Percentiles rank a stretch among this genome's conserved stretches.
These are phyloP conservation scores for Erysimum cheiri DNA, from an alignment of 441 rosid genomes.

Conservation along the genomic window DNA sequence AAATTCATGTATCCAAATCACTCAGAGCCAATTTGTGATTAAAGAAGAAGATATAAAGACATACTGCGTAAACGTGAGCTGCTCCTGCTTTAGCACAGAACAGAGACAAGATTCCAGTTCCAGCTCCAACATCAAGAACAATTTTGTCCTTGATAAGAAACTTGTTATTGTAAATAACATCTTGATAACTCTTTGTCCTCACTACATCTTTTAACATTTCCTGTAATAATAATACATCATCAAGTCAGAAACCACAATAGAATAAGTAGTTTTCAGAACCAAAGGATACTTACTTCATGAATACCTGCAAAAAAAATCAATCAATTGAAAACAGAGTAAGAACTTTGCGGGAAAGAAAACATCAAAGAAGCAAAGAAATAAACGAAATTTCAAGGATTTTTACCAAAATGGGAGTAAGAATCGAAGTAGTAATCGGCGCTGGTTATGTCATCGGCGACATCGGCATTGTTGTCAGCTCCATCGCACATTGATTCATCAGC, in stretches of 20 bases:
- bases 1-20: conserved; percentile 1
- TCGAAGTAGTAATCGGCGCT: conserved; percentile 97
- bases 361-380: neutral
- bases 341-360: neutral
- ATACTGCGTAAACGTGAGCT: conserved; percentile 82
- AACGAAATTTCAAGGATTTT: neutral
- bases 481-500: conserved; percentile 71
- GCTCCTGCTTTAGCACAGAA: conserved; percentile 96
- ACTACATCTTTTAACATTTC: conserved; percentile 93
- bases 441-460: conserved; percentile 63
- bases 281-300: conserved; percentile 79
- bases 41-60: conserved; percentile 33
- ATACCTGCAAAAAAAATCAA: conserved; percentile 61
- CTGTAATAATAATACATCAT: conserved; percentile 45
- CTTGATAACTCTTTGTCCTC: conserved; percentile 86
- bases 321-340: conserved; percentile 21
- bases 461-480: conserved; percentile 47
- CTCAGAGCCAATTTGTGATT: neutral
- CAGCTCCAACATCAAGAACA: conserved; percentile 91
- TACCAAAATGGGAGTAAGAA: conserved; percentile 94
- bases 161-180: conserved; percentile 82
- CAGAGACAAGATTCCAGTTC: conserved; percentile 87
- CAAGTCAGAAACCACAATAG: neutral
- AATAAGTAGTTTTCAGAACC: conserved; percentile 1
- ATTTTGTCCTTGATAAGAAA: conserved; percentile 83